These are phyloP conservation scores for Pyricularia sp. DNA, from an alignment of 2,329 filamentous ascomycete species.

Conservation along the genomic window DNA sequence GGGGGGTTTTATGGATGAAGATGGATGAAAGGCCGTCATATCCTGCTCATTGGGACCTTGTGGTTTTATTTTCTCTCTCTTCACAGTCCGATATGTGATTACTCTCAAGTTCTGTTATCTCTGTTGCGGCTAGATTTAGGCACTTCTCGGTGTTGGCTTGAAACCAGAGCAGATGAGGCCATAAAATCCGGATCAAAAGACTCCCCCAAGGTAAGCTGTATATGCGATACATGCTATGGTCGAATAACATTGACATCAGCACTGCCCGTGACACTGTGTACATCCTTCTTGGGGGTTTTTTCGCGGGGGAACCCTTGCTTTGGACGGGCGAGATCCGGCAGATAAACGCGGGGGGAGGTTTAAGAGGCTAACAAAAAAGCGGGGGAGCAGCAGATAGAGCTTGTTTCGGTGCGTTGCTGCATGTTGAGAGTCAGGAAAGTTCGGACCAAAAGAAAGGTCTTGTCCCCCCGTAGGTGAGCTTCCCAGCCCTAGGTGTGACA, in stretches of 20 bases:
- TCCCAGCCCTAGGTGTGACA: background rate
- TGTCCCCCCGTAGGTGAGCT: background rate
- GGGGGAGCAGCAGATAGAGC: background rate
- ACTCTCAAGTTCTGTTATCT: background rate
- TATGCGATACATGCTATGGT: too few species aligned
- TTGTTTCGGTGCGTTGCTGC: background rate
- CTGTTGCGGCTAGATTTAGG: background rate
- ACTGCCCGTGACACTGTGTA: background rate
- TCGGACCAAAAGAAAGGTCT: background rate
- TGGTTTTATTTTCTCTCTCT: background rate
- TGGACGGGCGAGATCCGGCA: background rate
- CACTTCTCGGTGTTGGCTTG: background rate
- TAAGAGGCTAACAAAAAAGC: background rate
- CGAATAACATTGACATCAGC: too few species aligned
- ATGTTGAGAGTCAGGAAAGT: background rate
- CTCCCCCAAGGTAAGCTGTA: background rate
- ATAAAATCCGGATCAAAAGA: background rate
- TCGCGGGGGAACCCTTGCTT: background rate
- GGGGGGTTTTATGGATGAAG: background rate
- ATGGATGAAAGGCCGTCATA: background rate
- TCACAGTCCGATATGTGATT: background rate
- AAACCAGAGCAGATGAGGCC: background rate
- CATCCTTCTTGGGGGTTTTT: background rate
- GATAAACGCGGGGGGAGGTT: background rate
- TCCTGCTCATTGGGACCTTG: background rate